Conservation (phyloP, 2,329 filamentous ascomycete species). For the Cytospora piceicola region DNA sequence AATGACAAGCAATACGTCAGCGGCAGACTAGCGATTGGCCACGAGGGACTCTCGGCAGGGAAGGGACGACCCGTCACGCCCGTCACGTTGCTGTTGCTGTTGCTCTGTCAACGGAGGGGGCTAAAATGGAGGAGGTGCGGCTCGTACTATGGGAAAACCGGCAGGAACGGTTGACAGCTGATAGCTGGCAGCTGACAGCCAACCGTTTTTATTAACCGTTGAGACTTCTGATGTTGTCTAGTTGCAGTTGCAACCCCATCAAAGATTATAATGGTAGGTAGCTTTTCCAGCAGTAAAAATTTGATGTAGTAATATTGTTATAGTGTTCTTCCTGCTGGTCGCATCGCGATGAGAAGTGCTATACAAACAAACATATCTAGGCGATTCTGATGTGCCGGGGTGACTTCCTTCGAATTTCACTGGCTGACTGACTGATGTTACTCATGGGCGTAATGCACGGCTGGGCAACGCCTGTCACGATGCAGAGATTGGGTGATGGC, state of each 20-base stretch:
- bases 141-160: not conserved
- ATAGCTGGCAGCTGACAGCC: not conserved
- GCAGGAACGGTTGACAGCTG: not conserved
- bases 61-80: constrained; percentile 2
- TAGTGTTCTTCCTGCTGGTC: constrained; percentile 8
- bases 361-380: no score
- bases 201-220: not conserved
- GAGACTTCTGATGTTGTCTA: not conserved
- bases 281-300: not conserved
- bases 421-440: not conserved
- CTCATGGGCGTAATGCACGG: not conserved
- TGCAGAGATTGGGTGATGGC: constrained; percentile 38
- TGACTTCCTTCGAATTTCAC: not conserved
- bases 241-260: not conserved
- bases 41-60: not conserved
- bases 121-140: not conserved
- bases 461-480: constrained; percentile 38
- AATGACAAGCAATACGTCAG: not conserved
- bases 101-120: constrained; percentile 2
- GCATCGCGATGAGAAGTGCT: constrained; percentile 37
- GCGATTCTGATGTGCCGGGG: not conserved
- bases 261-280: not conserved
- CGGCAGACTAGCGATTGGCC: not conserved
- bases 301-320: not conserved
- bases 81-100: not conserved